Conservation (phyloP, 2,329 filamentous ascomycete species). For the Ilyonectria sp. region DNA sequence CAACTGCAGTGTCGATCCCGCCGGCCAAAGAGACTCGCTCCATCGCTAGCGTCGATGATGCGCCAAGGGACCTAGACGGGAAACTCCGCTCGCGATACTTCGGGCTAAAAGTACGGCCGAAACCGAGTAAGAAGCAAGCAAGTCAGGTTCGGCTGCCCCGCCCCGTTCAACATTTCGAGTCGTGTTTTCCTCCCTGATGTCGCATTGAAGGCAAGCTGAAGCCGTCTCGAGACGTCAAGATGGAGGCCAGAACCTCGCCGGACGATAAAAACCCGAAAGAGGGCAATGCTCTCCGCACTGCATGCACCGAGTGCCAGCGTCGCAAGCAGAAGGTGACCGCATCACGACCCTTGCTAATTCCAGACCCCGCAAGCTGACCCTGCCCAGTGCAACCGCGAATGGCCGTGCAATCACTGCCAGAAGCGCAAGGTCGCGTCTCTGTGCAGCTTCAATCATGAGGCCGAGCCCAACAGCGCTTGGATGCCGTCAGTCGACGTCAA, state of each 20-base stretch:
- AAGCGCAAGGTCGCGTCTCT: constrained; percentile 57
- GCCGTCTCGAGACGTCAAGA: neutral
- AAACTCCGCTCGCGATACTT: constrained; percentile 6
- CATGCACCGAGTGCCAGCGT: constrained; percentile 61
- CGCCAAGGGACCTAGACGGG: neutral
- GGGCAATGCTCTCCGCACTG: constrained; percentile 46
- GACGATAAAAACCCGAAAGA: constrained; percentile 32
- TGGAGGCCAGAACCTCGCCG: constrained; percentile 18
- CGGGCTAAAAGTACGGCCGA: constrained; percentile 3
- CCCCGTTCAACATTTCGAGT: neutral
- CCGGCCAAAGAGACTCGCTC: neutral
- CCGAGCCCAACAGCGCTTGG: constrained; percentile 41
- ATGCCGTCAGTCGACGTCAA: constrained; percentile 31
- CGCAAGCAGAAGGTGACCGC: constrained; percentile 56
- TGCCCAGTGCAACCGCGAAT: constrained; percentile 56
- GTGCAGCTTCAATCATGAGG: constrained; percentile 51
- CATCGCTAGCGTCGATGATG: neutral
- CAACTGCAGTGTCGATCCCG: neutral
- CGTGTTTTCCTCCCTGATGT: too few species aligned
- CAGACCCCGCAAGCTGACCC: neutral
- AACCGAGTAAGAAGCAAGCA: neutral
- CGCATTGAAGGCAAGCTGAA: neutral
- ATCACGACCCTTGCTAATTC: constrained; percentile 3
- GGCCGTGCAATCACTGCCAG: constrained; percentile 58
- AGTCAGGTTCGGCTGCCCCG: neutral